Evolutionary conservation across 176 grass and related monocot species (phyloP), one percentile per base, ranked within the genome.

Genomic region (Pontederia crassipes): DNA sequence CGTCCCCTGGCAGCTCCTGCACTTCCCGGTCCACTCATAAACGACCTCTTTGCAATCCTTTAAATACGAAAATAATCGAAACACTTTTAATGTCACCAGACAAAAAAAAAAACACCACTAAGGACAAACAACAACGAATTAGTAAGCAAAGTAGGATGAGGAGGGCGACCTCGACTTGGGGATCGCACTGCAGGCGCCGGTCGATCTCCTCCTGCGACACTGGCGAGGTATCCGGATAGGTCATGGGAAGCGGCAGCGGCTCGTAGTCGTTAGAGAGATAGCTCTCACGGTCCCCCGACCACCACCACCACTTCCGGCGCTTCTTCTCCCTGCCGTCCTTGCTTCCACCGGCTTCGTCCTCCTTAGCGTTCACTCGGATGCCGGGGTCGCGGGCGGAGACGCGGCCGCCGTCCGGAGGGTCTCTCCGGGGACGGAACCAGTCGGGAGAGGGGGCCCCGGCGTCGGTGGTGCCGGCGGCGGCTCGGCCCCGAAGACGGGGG

Each of bases 21-120:
- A 98, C 64, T 93, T 93, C 24, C 93, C 88, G 15, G 84, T 89
- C 93, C 93, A 98, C 67, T 98, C 93, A 47, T 98, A 92, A 4
- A 81, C 70, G 11, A 98, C 72, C 61, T 79, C 81, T 54, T 80
- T 88, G 72, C 93, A 98, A 77, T 92, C 82, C 93, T 98, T 63
- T 46, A 40, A 62, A 3, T 7, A 40, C 32, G 32, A 7, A 40
- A 40, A 40, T 40, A 40, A 40, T 7, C 32, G 32, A 40, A 40
- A 7, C 32, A 7, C 32, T 3, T 28, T 75, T 51, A 78, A 51
- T 68, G 10, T 49, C 17, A 61, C 64, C 55, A 12, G 11, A 15
- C 48, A 51, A 24, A 12, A 64, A 12, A 79, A 20, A 47, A 47
- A 20, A 55, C 66, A 68, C 28, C 50, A 28, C 18, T 59, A 0